phyloP scores from a whole-genome alignment of 2,329 filamentous ascomycete genomes.

The Clonostachys byssicola region DNA sequence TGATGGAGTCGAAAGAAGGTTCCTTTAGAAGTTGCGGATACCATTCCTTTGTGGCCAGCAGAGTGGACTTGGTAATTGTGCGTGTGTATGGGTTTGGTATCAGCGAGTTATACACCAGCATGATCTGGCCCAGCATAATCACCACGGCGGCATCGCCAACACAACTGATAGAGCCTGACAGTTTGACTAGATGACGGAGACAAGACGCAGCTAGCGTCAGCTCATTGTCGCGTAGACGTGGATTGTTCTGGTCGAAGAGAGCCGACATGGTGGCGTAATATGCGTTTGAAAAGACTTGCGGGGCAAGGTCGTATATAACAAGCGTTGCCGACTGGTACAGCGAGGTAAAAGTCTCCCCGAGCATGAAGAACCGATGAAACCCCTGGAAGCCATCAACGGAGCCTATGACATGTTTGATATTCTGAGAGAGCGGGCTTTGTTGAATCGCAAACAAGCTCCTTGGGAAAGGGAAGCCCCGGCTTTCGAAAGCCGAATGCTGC shows the following conservation, averaged over 20 bases:
- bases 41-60: neutral
- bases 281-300: neutral
- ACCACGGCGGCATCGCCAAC: neutral
- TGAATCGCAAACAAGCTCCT: neutral
- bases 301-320: neutral
- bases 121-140: conserved; percentile 1
- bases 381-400: neutral
- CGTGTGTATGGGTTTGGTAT: no score
- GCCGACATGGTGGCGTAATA: conserved; percentile 1
- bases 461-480: neutral
- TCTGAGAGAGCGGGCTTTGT: neutral
- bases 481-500: neutral
- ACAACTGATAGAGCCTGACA: neutral
- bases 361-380: conserved; percentile 1
- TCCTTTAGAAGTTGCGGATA: neutral
- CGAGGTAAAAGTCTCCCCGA: neutral
- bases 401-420: neutral
- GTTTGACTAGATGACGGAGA: neutral
- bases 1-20: conserved; percentile 4
- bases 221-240: neutral
- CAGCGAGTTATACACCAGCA: conserved; percentile 1
- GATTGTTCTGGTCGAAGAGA: neutral
- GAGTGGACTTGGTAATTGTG: neutral
- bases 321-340: neutral
- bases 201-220: neutral